phyloP scores from a whole-genome alignment of 306 rosid genomes.

The Vigna trinervia region DNA sequence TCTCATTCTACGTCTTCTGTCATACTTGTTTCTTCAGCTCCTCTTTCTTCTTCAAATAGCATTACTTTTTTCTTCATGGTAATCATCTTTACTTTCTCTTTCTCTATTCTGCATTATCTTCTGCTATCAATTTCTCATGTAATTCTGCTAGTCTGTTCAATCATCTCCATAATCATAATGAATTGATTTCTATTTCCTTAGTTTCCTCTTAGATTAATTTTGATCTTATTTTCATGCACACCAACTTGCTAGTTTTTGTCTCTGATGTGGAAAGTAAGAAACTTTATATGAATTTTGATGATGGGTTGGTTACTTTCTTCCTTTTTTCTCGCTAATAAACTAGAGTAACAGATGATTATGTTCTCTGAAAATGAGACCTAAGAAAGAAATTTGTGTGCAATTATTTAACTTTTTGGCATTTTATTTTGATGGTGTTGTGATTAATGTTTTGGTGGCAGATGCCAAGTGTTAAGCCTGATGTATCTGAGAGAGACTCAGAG shows the following conservation, averaged over 20 bases:
- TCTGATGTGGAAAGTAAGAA: not conserved
- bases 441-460: slow-evolving; percentile 48
- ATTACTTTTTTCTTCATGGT: slow-evolving; percentile 30
- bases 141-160: not conserved
- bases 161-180: not conserved
- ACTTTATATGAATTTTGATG: slow-evolving; percentile 11
- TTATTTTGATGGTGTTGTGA: not conserved
- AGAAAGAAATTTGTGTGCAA: not conserved
- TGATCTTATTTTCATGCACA: not conserved
- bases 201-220: not conserved
- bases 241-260: not conserved
- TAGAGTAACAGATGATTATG: not conserved
- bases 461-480: slow-evolving; percentile 51
- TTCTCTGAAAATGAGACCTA: not conserved
- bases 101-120: slow-evolving; percentile 8
- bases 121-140: not conserved
- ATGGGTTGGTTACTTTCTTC: not conserved
- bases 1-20: not conserved
- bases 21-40: not conserved
- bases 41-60: not conserved
- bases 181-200: not conserved
- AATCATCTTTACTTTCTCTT: slow-evolving; percentile 1
- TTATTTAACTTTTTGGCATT: not conserved
- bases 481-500: slow-evolving; percentile 62
- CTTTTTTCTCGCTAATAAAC: not conserved